phyloP scores from a whole-genome alignment of 108 stramenopile genomes.

The Pseudonitzschia multistriata region DNA sequence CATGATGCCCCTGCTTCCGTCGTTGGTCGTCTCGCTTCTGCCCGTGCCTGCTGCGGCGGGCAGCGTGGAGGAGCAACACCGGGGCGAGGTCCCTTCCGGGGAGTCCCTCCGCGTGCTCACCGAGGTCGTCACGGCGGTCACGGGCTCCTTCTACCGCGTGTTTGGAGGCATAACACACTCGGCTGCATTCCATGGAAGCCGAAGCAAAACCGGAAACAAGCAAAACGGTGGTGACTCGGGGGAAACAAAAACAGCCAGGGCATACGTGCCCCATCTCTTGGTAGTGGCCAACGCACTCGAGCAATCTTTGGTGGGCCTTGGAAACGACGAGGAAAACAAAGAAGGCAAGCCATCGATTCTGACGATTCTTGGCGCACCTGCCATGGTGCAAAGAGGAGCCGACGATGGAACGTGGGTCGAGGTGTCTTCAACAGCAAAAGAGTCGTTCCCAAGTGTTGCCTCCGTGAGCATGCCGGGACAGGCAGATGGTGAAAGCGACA shows the following conservation, averaged over 20 bases:
- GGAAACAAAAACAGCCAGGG: slow-evolving; percentile 33
- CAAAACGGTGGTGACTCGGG: slow-evolving; percentile 11
- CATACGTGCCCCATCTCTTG: slow-evolving; percentile 38
- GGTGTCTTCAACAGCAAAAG: slow-evolving; percentile 33
- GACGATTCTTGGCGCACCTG: slow-evolving; percentile 24
- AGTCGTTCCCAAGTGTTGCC: slow-evolving; percentile 23
- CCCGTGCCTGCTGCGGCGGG: slow-evolving; percentile 42
- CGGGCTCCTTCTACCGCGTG: slow-evolving; percentile 47
- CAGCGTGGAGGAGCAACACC: not conserved
- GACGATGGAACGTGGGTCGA: slow-evolving; percentile 50
- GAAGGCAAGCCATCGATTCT: not conserved
- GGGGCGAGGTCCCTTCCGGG: not conserved
- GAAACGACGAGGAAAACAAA: slow-evolving; percentile 2
- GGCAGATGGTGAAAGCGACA: not conserved
- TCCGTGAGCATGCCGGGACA: slow-evolving; percentile 2
- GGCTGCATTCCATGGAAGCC: not conserved
- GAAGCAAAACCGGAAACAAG: slow-evolving; percentile 7
- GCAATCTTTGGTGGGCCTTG: slow-evolving; percentile 21
- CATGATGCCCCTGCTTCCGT: slow-evolving; percentile 76
- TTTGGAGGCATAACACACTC: slow-evolving; percentile 42
- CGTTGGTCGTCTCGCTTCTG: slow-evolving; percentile 61
- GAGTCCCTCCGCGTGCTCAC: slow-evolving; percentile 23
- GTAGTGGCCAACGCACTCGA: slow-evolving; percentile 42
- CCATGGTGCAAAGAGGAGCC: slow-evolving; percentile 31
- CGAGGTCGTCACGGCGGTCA: slow-evolving; percentile 44